phyloP scores from a whole-genome alignment of 2,329 filamentous ascomycete genomes.

The Colletotrichum tropicicola region DNA sequence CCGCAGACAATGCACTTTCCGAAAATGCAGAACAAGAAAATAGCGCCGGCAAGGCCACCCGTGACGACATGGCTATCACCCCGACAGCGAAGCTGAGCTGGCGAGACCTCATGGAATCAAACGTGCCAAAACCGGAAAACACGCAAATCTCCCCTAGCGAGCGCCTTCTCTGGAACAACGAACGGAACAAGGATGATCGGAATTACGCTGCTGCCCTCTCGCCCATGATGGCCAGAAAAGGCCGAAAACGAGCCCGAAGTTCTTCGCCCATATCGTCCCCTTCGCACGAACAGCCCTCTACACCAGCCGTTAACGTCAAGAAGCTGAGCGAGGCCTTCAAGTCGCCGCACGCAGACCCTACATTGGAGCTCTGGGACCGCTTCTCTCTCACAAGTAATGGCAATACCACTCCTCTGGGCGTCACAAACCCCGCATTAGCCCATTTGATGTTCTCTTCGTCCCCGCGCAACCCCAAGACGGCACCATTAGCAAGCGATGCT shows the following conservation, averaged over 20 bases:
- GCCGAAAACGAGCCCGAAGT: constrained; percentile 75
- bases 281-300: constrained; percentile 52
- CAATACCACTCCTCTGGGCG: constrained; percentile 51
- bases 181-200: constrained; percentile 53
- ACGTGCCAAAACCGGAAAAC: constrained; percentile 52
- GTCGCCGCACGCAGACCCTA: constrained; percentile 76
- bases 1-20: constrained; percentile 37
- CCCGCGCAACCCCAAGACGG: constrained; percentile 64
- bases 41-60: constrained; percentile 26
- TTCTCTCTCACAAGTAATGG: constrained; percentile 65
- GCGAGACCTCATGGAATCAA: constrained; percentile 64
- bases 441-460: constrained; percentile 77
- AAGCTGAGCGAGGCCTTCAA: constrained; percentile 66
- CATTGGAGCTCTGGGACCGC: constrained; percentile 80
- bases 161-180: constrained; percentile 68
- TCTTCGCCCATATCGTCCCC: constrained; percentile 79
- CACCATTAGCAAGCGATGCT: constrained; percentile 47
- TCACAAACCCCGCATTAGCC: constrained; percentile 66
- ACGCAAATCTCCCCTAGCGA: constrained; percentile 66
- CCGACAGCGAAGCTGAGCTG: constrained; percentile 53
- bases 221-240: constrained; percentile 58
- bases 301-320: constrained; percentile 64
- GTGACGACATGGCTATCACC: constrained; percentile 27
- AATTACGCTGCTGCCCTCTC: constrained; percentile 52
- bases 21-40: constrained; percentile 34